Percentiles rank a stretch among this genome's conserved stretches.
These are phyloP conservation scores for Suhomyces choctaworum DNA, from an alignment of 1,139 yeast genomes.

Conservation along the genomic window DNA sequence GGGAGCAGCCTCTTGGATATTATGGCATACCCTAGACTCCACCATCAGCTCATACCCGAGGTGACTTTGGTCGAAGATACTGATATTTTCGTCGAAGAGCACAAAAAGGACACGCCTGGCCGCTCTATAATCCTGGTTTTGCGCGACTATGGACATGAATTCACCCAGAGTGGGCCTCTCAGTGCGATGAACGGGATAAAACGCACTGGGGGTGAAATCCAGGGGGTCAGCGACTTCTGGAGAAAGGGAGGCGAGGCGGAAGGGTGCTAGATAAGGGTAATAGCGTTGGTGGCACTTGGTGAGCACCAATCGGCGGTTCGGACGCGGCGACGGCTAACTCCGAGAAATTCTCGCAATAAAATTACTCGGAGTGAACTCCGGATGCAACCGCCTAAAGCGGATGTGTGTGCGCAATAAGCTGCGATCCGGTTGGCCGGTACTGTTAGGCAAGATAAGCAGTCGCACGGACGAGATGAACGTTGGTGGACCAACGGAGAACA, in stretches of 20 bases:
- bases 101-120: constrained; percentile 14
- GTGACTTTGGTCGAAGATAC: constrained; percentile 57
- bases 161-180: constrained; percentile 36
- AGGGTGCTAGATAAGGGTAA: no score
- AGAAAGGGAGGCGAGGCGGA: constrained; percentile 44
- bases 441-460: no score
- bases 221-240: constrained; percentile 50
- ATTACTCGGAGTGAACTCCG: no score
- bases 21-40: constrained; percentile 77
- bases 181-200: constrained; percentile 48
- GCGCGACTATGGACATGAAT: constrained; percentile 28
- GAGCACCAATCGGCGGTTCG: no score
- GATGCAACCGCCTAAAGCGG: no score
- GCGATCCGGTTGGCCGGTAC: no score
- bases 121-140: constrained; percentile 17
- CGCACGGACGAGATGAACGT: no score
- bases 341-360: no score
- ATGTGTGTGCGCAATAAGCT: no score
- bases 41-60: constrained; percentile 88
- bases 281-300: no score
- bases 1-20: constrained; percentile 61
- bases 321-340: no score
- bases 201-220: constrained; percentile 18
- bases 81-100: constrained; percentile 32
- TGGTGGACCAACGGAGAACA: no score